Evolutionary conservation across 768 basidiomycete genomes (phyloP).

Genomic region (Obba rivulosa): DNA sequence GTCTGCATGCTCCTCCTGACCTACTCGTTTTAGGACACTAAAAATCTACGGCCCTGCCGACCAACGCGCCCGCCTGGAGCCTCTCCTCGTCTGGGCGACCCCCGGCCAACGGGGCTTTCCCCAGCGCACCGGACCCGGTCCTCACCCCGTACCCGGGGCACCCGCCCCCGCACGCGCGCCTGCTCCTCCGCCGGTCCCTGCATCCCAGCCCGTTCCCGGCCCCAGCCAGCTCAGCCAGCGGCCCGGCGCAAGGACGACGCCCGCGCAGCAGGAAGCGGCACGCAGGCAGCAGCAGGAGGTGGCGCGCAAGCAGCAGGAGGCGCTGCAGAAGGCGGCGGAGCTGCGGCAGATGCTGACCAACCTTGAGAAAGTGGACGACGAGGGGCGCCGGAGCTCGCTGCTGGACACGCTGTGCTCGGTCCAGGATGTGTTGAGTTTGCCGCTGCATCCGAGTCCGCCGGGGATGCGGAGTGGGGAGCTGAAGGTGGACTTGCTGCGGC

Average conservation of each 20-base stretch:
- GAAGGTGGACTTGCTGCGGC: slow-evolving; percentile 69
- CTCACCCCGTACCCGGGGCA: slow-evolving; percentile 12
- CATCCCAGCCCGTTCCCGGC: background rate
- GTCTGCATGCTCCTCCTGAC: background rate
- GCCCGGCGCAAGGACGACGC: slow-evolving; percentile 22
- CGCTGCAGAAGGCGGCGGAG: slow-evolving; percentile 56
- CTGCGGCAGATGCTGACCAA: slow-evolving; percentile 57
- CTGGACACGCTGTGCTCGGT: slow-evolving; percentile 63
- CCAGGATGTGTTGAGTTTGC: slow-evolving; percentile 69
- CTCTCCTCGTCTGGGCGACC: slow-evolving; percentile 69
- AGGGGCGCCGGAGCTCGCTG: slow-evolving; percentile 62
- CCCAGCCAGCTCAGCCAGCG: background rate
- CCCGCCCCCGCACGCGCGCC: slow-evolving; percentile 3
- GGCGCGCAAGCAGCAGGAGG: slow-evolving; percentile 43
- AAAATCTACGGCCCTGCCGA: slow-evolving; percentile 68
- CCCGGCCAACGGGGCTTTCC: slow-evolving; percentile 58
- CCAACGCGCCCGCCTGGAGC: slow-evolving; percentile 55
- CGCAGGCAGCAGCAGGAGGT: slow-evolving; percentile 38
- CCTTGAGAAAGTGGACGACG: slow-evolving; percentile 76
- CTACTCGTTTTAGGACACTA: slow-evolving; percentile 42
- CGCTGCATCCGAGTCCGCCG: slow-evolving; percentile 68
- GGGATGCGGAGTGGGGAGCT: slow-evolving; percentile 61
- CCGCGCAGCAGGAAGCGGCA: slow-evolving; percentile 28
- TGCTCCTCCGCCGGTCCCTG: background rate
- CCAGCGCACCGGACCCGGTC: slow-evolving; percentile 5